Percentiles rank a stretch among this genome's conserved stretches.
phyloP scores from a whole-genome alignment of 2,329 filamentous ascomycete genomes.

The Xylariaceae sp. region DNA sequence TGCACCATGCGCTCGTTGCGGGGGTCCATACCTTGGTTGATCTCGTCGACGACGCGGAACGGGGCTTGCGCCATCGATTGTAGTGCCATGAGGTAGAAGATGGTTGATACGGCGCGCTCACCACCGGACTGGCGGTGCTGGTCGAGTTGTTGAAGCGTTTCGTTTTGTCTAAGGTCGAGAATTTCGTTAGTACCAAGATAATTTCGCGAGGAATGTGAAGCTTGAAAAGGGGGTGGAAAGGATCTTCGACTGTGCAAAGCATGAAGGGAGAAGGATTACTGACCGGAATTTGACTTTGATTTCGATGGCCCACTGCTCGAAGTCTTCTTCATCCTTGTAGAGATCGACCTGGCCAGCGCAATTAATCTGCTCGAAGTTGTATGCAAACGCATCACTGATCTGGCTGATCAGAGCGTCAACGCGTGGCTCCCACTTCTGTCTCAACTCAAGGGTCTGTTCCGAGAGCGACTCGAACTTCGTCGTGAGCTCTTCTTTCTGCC shows the following conservation, averaged over 20 bases:
- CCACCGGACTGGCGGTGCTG: conserved; percentile 93
- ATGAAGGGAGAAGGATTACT: conserved; percentile 25
- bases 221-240: conserved; percentile 4
- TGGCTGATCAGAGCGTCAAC: conserved; percentile 71
- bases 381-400: conserved; percentile 86
- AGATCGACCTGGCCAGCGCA: conserved; percentile 88
- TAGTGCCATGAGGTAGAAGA: conserved; percentile 98
- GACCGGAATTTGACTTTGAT: conserved; percentile 94
- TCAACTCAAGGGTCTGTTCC: conserved; percentile 58
- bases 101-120: conserved; percentile 91
- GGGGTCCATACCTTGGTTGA: conserved; percentile 99
- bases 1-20: conserved; percentile 98
- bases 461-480: conserved; percentile 51
- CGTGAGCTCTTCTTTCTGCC: conserved; percentile 50
- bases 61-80: conserved; percentile 90
- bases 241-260: neutral
- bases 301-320: conserved; percentile 88
- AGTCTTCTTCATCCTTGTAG: conserved; percentile 85
- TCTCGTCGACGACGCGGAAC: conserved; percentile 97
- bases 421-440: conserved; percentile 73
- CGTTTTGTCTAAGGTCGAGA: conserved; percentile 58
- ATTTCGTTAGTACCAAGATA: neutral
- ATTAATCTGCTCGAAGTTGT: conserved; percentile 90
- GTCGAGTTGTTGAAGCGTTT: conserved; percentile 77
- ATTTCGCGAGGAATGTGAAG: too few relatives aligned